Evolutionary conservation across 78 protist species (phyloP).

Genomic region (Mantamonas sphyraenae): DNA sequence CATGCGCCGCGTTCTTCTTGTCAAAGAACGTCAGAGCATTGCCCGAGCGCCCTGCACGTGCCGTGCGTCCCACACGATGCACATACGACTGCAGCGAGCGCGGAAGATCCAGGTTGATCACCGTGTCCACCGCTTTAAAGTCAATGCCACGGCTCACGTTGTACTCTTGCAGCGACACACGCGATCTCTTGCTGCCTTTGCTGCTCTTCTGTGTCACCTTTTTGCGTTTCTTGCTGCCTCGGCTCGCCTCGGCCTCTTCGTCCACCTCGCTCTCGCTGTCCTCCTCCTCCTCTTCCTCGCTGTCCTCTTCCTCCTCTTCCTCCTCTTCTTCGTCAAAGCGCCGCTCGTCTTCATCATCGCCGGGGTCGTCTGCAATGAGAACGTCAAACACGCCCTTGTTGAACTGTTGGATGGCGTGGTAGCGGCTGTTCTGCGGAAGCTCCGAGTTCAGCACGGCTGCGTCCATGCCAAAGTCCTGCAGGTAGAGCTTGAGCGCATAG

Average conservation of each 20-base stretch:
- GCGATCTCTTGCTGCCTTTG: not conserved
- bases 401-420: conserved; percentile 61
- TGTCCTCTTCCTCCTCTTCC: conserved; percentile 12
- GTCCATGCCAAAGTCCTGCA: conserved; percentile 56
- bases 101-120: conserved; percentile 75
- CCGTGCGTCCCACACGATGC: conserved; percentile 74
- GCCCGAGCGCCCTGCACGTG: conserved; percentile 54
- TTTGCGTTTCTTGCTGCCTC: not conserved
- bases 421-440: conserved; percentile 57
- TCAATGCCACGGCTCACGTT: conserved; percentile 76
- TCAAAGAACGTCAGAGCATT: conserved; percentile 54
- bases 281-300: too few species aligned
- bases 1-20: too few species aligned
- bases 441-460: conserved; percentile 58
- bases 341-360: conserved; percentile 3
- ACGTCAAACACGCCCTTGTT: conserved; percentile 63
- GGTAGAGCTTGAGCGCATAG: conserved; percentile 66
- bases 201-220: not conserved
- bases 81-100: conserved; percentile 50
- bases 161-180: not conserved
- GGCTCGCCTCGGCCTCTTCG: not conserved
- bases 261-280: too few species aligned
- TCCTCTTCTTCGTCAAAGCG: conserved; percentile 10
- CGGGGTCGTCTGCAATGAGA: conserved; percentile 72
- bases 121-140: conserved; percentile 61